These are phyloP conservation scores for Eutypella sp. DNA, from an alignment of 2,329 filamentous ascomycete genomes.

Conservation along the genomic window DNA sequence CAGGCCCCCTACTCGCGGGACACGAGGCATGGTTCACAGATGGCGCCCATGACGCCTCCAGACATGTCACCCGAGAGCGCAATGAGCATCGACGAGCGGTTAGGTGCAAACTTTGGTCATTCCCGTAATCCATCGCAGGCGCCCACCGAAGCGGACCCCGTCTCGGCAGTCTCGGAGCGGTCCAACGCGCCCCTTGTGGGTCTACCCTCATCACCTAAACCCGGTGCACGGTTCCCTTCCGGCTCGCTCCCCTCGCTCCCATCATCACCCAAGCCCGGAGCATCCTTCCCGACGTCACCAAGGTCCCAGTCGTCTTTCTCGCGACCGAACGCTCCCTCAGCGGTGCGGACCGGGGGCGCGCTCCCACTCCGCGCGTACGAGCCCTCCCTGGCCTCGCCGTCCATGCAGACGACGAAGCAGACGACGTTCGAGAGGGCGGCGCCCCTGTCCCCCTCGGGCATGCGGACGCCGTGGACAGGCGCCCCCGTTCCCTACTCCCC, in stretches of 20 bases:
- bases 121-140: slow-evolving; percentile 34
- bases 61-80: slow-evolving; percentile 43
- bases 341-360: slow-evolving; percentile 51
- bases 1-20: slow-evolving; percentile 34
- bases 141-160: slow-evolving; percentile 41
- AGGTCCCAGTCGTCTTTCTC: slow-evolving; percentile 47
- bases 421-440: slow-evolving; percentile 57
- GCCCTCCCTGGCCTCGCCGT: slow-evolving; percentile 48
- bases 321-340: slow-evolving; percentile 45
- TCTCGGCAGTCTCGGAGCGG: slow-evolving; percentile 47
- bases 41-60: slow-evolving; percentile 41
- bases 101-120: slow-evolving; percentile 38
- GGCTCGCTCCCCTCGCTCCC: slow-evolving; percentile 31
- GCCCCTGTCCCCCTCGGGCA: slow-evolving; percentile 50
- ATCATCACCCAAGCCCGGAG: slow-evolving; percentile 27
- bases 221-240: slow-evolving; percentile 28
- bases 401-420: slow-evolving; percentile 52
- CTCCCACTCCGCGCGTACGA: slow-evolving; percentile 60
- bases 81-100: slow-evolving; percentile 52
- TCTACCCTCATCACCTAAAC: slow-evolving; percentile 42
- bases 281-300: slow-evolving; percentile 35
- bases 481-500: slow-evolving; percentile 66
- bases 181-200: slow-evolving; percentile 49
- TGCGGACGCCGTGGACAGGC: slow-evolving; percentile 59
- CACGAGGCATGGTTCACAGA: slow-evolving; percentile 24